These are phyloP conservation scores for Candida adriatica DNA, from an alignment of 805 yeast genomes.

Conservation along the genomic window DNA sequence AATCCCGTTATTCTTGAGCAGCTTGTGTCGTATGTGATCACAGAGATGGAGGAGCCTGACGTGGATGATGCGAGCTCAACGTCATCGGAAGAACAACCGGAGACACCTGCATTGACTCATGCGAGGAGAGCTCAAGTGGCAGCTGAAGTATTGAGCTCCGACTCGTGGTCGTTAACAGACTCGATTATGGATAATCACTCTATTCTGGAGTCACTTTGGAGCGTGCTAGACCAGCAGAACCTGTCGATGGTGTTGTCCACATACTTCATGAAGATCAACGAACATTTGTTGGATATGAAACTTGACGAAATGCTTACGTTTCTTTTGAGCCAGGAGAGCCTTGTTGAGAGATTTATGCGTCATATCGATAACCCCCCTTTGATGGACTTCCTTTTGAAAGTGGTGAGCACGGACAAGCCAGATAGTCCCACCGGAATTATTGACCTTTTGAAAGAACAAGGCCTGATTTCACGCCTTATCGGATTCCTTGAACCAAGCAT, in stretches of 20 bases:
- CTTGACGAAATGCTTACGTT: conserved; percentile 72
- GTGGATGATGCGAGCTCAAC: conserved; percentile 19
- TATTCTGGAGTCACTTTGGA: conserved; percentile 70
- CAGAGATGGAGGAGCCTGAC: conserved; percentile 9
- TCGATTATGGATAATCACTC: conserved; percentile 72
- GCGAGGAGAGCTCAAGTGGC: conserved; percentile 57
- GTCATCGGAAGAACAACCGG: conserved; percentile 27
- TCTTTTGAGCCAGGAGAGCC: conserved; percentile 55
- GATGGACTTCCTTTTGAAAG: conserved; percentile 86
- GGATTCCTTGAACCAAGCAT: conserved; percentile 62
- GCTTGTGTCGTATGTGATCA: conserved; percentile 59
- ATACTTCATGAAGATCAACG: conserved; percentile 86
- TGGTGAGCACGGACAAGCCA: conserved; percentile 89
- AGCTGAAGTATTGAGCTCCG: conserved; percentile 84
- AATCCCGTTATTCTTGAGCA: conserved; percentile 68
- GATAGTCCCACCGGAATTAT: conserved; percentile 85
- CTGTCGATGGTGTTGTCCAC: conserved; percentile 74
- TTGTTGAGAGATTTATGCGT: conserved; percentile 74
- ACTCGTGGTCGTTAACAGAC: conserved; percentile 90
- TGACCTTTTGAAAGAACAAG: conserved; percentile 64
- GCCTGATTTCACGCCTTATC: conserved; percentile 65
- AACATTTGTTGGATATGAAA: conserved; percentile 82
- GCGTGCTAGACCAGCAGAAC: conserved; percentile 63
- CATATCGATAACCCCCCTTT: conserved; percentile 91
- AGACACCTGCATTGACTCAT: conserved; percentile 31